Evolutionary conservation across 2,329 filamentous ascomycete genomes (phyloP), one percentile per base, ranked within the genome.

Genomic region (Colletotrichum gigasporum): DNA sequence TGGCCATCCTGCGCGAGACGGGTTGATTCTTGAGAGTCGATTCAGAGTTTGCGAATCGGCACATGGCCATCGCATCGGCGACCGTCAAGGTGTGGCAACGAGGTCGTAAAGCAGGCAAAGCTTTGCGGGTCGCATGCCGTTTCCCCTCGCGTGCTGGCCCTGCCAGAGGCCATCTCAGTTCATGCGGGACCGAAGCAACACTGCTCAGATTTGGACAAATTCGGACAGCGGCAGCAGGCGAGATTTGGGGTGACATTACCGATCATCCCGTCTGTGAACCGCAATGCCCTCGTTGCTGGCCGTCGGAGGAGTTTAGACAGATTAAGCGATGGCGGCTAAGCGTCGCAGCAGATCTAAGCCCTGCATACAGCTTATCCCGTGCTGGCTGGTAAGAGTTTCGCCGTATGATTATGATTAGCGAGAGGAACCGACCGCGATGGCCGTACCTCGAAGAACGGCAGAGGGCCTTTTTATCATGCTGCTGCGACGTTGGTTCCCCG

Each of bases 31-130:
- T 22, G 18, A 22, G 22, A 41, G 18, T 30, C 11, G 20, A 22
- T 39, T 55, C 60, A 63, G 42, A 18, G 55, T 60, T 60, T 60
- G 35, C 44, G 34, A 12, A 22, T 52, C 14, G 47, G 39, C 60
- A 59, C 18, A 59, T 52, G 45, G 45, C n/a, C 45, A 63, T 52
- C 37, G 24, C 42, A 44, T 57, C 28, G 51, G 39, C 20, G 37
- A 14, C 39, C 41, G 30, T 44, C 10, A 32, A 37, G 11, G 12
- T 32, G 37, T 10, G 37, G 37, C 16, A 8, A 8, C n/a, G 20
- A 47, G 28, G 41, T n/a, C 41, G 28, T 26, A 30, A 35, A 37
- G 41, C 22, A 20, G 53, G 53, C 41, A 37, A 28, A 47, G 41
- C 53, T 47, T 18, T 28, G n/a, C 28, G 10, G 18, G n/a, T 35